Evolutionary conservation across 306 rosid species (phyloP).

Genomic region (Oxytropis ochrocephala): DNA sequence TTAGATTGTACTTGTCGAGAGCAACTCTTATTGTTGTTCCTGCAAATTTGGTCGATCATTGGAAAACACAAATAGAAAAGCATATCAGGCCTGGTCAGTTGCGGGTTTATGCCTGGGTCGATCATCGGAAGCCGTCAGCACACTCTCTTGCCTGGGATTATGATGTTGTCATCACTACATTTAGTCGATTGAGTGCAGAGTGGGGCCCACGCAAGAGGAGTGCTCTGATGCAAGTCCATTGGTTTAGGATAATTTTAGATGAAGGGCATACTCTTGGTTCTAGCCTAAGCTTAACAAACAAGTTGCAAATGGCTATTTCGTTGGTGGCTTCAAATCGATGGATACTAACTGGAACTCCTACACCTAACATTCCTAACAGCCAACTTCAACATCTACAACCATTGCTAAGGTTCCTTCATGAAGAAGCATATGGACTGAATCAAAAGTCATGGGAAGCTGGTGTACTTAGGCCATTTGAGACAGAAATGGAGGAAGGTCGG

Average conservation of each 20-base stretch:
- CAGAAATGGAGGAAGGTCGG: slow-evolving; percentile 95
- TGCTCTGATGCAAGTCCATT: slow-evolving; percentile 75
- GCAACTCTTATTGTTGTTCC: slow-evolving; percentile 96
- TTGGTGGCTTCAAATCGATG: slow-evolving; percentile 86
- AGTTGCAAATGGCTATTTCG: slow-evolving; percentile 97
- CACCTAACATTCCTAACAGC: slow-evolving; percentile 93
- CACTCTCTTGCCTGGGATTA: slow-evolving; percentile 94
- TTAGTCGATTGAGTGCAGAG: slow-evolving; percentile 90
- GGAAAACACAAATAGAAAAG: slow-evolving; percentile 89
- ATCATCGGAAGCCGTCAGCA: slow-evolving; percentile 67
- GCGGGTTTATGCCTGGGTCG: slow-evolving; percentile 65
- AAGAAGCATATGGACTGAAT: slow-evolving; percentile 85
- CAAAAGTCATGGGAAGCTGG: slow-evolving; percentile 96
- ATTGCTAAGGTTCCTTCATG: slow-evolving; percentile 89
- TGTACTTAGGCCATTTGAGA: slow-evolving; percentile 91
- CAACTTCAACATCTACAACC: slow-evolving; percentile 93
- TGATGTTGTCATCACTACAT: slow-evolving; percentile 89
- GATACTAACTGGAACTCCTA: slow-evolving; percentile 97
- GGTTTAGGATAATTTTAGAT: slow-evolving; percentile 90
- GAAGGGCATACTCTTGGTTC: slow-evolving; percentile 99
- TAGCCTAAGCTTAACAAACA: slow-evolving; percentile 80
- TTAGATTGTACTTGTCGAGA: slow-evolving; percentile 76
- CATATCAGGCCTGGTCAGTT: slow-evolving; percentile 76
- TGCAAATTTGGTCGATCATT: slow-evolving; percentile 80
- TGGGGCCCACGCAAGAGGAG: slow-evolving; percentile 80